phyloP scores from a whole-genome alignment of 1,139 yeast species.

The Blastobotrys malaysiensis region DNA sequence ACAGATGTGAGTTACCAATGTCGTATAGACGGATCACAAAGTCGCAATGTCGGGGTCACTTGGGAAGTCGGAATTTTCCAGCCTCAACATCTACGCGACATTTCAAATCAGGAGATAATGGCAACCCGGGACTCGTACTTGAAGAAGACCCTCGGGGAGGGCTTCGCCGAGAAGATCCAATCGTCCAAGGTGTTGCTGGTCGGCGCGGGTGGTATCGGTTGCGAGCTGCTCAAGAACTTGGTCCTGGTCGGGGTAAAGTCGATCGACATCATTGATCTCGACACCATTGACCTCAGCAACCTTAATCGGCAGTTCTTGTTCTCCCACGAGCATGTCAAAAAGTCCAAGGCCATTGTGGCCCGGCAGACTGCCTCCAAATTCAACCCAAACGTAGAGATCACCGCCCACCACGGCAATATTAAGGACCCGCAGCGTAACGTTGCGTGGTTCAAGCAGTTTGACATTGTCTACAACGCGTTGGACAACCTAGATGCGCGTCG shows the following conservation, averaged over 20 bases:
- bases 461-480: conserved; percentile 79
- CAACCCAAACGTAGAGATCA: conserved; percentile 65
- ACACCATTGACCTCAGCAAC: conserved; percentile 87
- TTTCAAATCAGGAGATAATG: neutral
- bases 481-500: conserved; percentile 92
- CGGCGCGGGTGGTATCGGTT: conserved; percentile 99
- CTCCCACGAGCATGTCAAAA: conserved; percentile 78
- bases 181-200: conserved; percentile 60
- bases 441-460: conserved; percentile 76
- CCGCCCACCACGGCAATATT: conserved; percentile 84
- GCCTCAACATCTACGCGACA: neutral
- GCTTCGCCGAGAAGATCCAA: neutral
- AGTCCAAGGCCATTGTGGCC: conserved; percentile 76
- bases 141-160: neutral
- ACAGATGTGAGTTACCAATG: no score
- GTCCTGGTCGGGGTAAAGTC: conserved; percentile 82
- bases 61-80: neutral
- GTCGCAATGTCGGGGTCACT: neutral
- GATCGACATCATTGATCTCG: conserved; percentile 83
- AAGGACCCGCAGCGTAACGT: conserved; percentile 75
- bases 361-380: conserved; percentile 73
- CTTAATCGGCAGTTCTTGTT: conserved; percentile 90
- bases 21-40: neutral
- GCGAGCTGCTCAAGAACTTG: conserved; percentile 84
- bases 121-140: neutral